A percentile compares a stretch with the other conserved stretches of the same genome.
Conservation (phyloP, 352 stramenopile genomes). For the Pythium myriotylum region DNA sequence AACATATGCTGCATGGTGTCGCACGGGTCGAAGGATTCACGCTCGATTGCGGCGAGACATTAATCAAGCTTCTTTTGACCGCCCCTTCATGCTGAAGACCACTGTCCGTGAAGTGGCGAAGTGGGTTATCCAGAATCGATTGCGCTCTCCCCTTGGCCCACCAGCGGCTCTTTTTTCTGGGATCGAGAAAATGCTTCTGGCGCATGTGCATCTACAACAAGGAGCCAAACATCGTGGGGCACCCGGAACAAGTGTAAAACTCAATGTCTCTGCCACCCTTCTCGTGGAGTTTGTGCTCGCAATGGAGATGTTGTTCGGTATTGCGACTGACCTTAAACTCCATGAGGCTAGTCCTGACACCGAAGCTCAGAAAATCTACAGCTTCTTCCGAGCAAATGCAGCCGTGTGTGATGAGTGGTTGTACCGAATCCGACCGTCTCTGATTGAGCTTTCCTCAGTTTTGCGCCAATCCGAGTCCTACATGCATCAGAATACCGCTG, state of each 20-base stretch:
- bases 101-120: constrained; percentile 50
- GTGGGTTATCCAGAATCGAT: constrained; percentile 73
- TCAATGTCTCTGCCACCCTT: constrained; percentile 13
- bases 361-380: constrained; percentile 23
- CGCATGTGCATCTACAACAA: constrained; percentile 29
- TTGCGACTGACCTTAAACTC: constrained; percentile 18
- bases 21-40: constrained; percentile 19
- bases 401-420: constrained; percentile 34
- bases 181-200: constrained; percentile 67
- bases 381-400: constrained; percentile 33
- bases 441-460: constrained; percentile 6
- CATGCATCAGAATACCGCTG: constrained; percentile 18
- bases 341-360: constrained; percentile 19
- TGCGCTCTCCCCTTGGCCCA: constrained; percentile 77
- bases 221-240: background rate
- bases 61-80: background rate
- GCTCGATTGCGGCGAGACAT: constrained; percentile 5
- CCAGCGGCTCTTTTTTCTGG: constrained; percentile 75
- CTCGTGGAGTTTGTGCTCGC: constrained; percentile 30
- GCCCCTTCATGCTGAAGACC: constrained; percentile 9
- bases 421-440: constrained; percentile 19
- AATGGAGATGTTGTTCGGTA: constrained; percentile 22
- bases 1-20: constrained; percentile 20
- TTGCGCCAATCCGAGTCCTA: constrained; percentile 17
- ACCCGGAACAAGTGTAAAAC: background rate